phyloP scores from a whole-genome alignment of 176 grass and related monocot genomes.

The Puccinellia tenuiflora region DNA sequence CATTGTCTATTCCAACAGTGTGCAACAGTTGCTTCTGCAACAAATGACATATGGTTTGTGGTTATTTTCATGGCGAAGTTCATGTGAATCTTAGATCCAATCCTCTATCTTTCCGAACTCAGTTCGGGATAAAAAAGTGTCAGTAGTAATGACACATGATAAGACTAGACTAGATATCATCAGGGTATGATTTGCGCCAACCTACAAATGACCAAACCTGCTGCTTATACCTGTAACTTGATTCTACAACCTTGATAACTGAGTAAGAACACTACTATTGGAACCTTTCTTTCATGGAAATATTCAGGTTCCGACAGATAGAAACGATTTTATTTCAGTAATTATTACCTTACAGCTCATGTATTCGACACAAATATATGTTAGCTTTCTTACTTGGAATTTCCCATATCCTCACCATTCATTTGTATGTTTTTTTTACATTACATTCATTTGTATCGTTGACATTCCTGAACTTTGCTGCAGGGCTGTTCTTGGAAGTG shows the following conservation, averaged over 20 bases:
- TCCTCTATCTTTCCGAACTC: background rate
- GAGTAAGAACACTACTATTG: too few species aligned
- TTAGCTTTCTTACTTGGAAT: background rate
- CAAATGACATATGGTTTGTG: background rate
- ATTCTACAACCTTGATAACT: too few species aligned
- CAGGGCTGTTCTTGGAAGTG: constrained; percentile 83
- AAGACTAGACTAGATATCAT: background rate
- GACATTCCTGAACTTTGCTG: background rate
- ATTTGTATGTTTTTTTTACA: too few species aligned
- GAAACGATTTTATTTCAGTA: too few species aligned
- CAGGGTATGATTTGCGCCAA: background rate
- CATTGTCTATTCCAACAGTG: background rate
- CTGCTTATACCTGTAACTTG: background rate
- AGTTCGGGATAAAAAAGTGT: background rate
- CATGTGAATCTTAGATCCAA: too few species aligned
- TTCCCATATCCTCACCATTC: background rate
- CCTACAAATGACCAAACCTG: background rate
- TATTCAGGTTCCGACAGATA: too few species aligned
- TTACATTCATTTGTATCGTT: background rate
- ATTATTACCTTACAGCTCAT: background rate
- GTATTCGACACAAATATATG: background rate
- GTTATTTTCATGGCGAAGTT: background rate
- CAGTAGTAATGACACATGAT: background rate
- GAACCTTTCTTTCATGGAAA: too few species aligned
- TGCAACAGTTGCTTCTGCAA: background rate